Base-by-base conservation (phyloP, 2,329 filamentous ascomycete species). In the Claviceps sp. region DNA sequence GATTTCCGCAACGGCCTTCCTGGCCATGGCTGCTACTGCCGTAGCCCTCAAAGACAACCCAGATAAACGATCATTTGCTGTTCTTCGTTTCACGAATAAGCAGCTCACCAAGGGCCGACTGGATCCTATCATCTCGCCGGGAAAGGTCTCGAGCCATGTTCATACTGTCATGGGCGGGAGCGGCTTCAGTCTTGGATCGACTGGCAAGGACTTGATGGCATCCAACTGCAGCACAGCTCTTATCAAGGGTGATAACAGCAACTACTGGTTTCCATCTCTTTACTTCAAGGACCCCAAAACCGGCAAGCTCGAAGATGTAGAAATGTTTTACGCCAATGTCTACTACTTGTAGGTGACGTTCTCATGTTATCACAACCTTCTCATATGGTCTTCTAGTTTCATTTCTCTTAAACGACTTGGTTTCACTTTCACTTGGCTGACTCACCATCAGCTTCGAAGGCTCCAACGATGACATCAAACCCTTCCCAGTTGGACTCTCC, bases 191-290 rank as follows among this genome's bases (percentile, higher is more conserved):
- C 70, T 79, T 57, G 73, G 67, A 50, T 81, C 84, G 62, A 79
- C 74, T 43, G 85, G 81, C 59, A 71, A 78, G 52, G 71, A 77
- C 46, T 73, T 86, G 26, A 55, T 72, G 54, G 63, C 73, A 52
- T 86, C 84, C 37, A 74, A 76, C 26, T 91, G 86, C 73, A 85
- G 81, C 48, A 86, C 82, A 37, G 84, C 86, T 64, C 74, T 76
- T 55, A 73, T 86, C 62, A 79, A 75, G 59, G 78, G 78, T 51
- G 85, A 89, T 67, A 73, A 80, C 63, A 85, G 78, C 59, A 84
- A 84, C 66, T 90, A 91, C 72, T 90, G 86, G 86, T 81, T 82
- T 52, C 85, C 86, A 1, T 72, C 73, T 30, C 69, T 90, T 2
- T 89, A 82, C 68, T 88, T 84, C 67, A 70, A 74, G 58, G 77